Evolutionary conservation across 225 moss, liverwort and hornwort species (phyloP), one percentile per base, ranked within the genome.

Genomic region (Bryoerythrophyllum caledonicum): DNA sequence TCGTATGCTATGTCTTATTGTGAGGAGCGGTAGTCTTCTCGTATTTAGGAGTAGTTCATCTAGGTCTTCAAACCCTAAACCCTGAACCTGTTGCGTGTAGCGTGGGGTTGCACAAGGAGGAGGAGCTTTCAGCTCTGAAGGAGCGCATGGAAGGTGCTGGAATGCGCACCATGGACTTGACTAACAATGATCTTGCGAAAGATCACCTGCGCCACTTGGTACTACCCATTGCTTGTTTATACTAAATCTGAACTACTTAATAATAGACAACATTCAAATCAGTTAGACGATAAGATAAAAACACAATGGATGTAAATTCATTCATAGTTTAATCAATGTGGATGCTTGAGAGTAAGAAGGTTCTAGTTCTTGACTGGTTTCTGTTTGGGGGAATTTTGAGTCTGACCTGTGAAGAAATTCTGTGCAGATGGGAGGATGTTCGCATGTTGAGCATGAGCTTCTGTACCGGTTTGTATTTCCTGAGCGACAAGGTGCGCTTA

Each of bases 161-260:
- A 4, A 68, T 97, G 60, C 86, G 86, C 53, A 97, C 94, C 11
- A 77, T 93, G 67, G 94, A 94, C 78, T 76, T 97, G 83, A 91
- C 91, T 6, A 82, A 97, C 74, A 97, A 97, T 73, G 94, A 94
- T 60, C 91, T 97, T 73, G 94, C 93, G 11, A 94, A 97, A 80
- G 97, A 97, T 79, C 97, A 97, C 68, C 68, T 97, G 49, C 89
- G 93, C 12, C 91, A 97, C 72, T 79, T 97, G 55, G 88, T 89
- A 26, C 59, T 21, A 23, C 43, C 5, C 38, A 38, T n/a, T n/a
- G n/a, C n/a, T n/a, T n/a, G 5, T 34, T 4, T 34, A n/a, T n/a
- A n/a, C n/a, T n/a, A n/a, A 34, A 34, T 38, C 9, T 38, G 7
- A 0, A 38, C 38, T 10, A 38, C 38, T 8, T 38, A 38, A 38